Base-by-base conservation (phyloP, 805 yeast species). In the Cyberlindnera suaveolens region DNA sequence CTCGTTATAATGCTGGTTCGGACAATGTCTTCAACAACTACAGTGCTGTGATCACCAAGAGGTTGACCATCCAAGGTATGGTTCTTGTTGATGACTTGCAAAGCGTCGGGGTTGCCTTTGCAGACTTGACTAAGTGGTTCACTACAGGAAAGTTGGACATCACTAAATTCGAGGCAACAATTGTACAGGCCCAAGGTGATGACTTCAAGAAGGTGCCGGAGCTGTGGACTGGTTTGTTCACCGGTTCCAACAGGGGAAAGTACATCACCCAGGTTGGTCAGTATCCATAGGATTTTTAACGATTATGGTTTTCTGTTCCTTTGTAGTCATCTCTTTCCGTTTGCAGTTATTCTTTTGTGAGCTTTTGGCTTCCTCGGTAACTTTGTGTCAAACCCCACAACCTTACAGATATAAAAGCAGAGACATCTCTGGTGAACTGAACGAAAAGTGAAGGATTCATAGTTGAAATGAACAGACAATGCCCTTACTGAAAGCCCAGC, bases 1-100 rank as follows among this genome's bases (percentile, higher is more conserved):
- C 84, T 29, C 75, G 77, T 39, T 80, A 79, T 59, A 75, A 78
- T 54, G 45, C 51, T 11, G 53, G 54, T 9, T 63, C 65, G 41
- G 53, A 60, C 17, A 62, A 42, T 20, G 23, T 55, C 1, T 67
- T 76, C 52, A 60, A 60, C 31, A 66, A 62, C 41, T 75, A 75
- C 65, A 46, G 59, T 13, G 49, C 61, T 39, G 70, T 80, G 33
- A 68, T 78, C 48, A 63, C 68, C 34, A 75, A 70, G 56, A 69
- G 84, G 56, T 58, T 81, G 41, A 66, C 63, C 0, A 67, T 78
- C 27, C 65, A 63, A 47, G 86, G 87, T 20, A 70, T 80, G 52
- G 67, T 80, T 30, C 66, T 77, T 17, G 51, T 64, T 36, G 82
- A 80, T 52, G 67, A 64, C 50, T 40, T 42, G 5, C 60, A 54